Conservation (phyloP, 345 rosid species). For the Eutrema heterophyllum region DNA sequence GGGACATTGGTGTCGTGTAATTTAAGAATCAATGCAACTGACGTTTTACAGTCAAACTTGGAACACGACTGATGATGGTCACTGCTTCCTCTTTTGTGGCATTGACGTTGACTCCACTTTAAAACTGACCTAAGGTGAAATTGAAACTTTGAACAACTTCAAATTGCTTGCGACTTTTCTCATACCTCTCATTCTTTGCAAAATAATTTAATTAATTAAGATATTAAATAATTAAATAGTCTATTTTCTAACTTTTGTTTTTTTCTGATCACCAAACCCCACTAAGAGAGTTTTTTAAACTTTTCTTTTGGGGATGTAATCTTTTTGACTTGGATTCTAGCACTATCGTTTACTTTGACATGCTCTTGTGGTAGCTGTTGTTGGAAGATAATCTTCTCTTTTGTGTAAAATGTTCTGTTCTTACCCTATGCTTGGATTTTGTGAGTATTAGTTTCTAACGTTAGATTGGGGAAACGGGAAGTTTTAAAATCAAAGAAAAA, state of each 20-base stretch:
- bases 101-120: conserved; percentile 33
- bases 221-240: neutral
- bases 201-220: neutral
- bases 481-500: neutral
- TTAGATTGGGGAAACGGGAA: neutral
- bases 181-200: neutral
- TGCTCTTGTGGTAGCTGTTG: conserved; percentile 27
- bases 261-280: conserved; percentile 34
- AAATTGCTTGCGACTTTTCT: conserved; percentile 26
- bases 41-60: conserved; percentile 8
- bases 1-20: conserved; percentile 15
- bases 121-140: neutral
- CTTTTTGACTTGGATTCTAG: conserved; percentile 31
- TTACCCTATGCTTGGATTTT: neutral
- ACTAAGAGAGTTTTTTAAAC: neutral
- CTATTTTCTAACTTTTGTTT: neutral
- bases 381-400: conserved; percentile 9
- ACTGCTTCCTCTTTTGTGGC: conserved; percentile 32
- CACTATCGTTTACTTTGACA: conserved; percentile 34
- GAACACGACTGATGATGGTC: conserved; percentile 20
- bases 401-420: neutral
- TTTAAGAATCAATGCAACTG: conserved; percentile 14
- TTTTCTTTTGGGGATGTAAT: neutral
- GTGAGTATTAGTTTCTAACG: neutral
- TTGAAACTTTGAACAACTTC: conserved; percentile 19